Conservation (phyloP, 192 early-diverging fungal genomes). For the Cetraspora pellucida region DNA sequence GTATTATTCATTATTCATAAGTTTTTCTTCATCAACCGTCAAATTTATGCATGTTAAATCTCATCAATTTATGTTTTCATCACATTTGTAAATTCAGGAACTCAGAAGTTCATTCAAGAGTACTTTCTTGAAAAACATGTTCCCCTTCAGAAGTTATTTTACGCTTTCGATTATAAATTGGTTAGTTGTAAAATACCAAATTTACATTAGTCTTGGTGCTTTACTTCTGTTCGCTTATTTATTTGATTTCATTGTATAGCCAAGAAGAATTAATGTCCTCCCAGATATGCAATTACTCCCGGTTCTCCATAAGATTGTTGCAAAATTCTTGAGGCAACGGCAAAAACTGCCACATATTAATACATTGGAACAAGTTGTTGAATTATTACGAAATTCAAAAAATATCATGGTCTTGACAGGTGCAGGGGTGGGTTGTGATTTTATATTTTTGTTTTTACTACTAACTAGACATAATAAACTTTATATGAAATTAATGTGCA, state of each 20-base stretch:
- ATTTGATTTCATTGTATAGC: slow-evolving; percentile 29
- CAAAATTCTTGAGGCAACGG: slow-evolving; percentile 59
- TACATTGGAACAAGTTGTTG: slow-evolving; percentile 65
- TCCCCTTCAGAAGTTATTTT: slow-evolving; percentile 61
- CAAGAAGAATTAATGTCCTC: slow-evolving; percentile 44
- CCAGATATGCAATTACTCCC: slow-evolving; percentile 63
- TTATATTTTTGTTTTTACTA: background rate
- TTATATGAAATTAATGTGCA: slow-evolving; percentile 6
- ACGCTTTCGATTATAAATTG: slow-evolving; percentile 59
- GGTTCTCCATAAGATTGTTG: slow-evolving; percentile 57
- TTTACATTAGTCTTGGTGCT: slow-evolving; percentile 1
- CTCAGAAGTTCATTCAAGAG: slow-evolving; percentile 67
- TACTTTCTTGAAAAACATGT: slow-evolving; percentile 52
- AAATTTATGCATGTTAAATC: background rate
- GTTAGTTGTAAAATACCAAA: slow-evolving; percentile 31
- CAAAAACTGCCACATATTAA: slow-evolving; percentile 55
- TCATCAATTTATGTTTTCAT: background rate
- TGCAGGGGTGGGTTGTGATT: slow-evolving; percentile 61
- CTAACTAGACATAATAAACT: background rate
- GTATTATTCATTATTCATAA: background rate
- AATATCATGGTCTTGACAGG: slow-evolving; percentile 93
- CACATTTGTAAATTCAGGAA: slow-evolving; percentile 34
- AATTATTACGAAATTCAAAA: slow-evolving; percentile 56
- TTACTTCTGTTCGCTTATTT: slow-evolving; percentile 12
- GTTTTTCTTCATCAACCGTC: background rate